Evolutionary conservation across 169 alveolate genomes (phyloP), one percentile per base, ranked within the genome.

Genomic region (Plasmodium billcollinsi): DNA sequence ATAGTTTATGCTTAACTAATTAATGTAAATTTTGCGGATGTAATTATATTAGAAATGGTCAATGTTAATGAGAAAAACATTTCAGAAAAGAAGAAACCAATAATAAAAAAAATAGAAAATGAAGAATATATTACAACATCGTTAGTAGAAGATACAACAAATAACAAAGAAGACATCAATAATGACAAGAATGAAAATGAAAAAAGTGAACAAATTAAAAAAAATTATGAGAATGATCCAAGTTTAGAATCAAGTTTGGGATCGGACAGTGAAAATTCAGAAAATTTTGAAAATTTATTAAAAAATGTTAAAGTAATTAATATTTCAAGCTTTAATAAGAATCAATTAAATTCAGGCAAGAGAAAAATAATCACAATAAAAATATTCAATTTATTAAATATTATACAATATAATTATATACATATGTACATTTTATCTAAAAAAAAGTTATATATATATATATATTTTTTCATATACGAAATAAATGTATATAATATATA

Each of bases 201-300:
- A 26, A 18, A 80, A 69, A 80, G 26, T 69, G 54, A 52, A 26
- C 20, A 80, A 69, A 67, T 18, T 69, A 39, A 52, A 69, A 65
- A 66, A 50, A 18, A 8, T 29, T 70, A 29, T 26, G 85, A 69
- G 5, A 73, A 56, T 18, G 47, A 78, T 24, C 69, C 90, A 67
- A 78, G 69, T 67, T 66, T 67, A 63, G 90, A 78, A 65, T 78
- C 90, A 66, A 78, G 71, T 67, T 59, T 78, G 70, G 90, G 70
- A 80, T 80, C 90, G n/a, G 90, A 67, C 12, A 80, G 90, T 80
- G 90, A 80, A 54, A 69, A 80, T 63, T 80, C 90, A 63, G 90
- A 80, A 80, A 69, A 69, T 52, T 80, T 80, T 80, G 90, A 80
- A 80, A 80, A 80, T 33, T 80, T 80, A 63, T 73, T 80, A 45